Evolutionary conservation across 768 basidiomycete species (phyloP).

Genomic region (Collybia sp.): DNA sequence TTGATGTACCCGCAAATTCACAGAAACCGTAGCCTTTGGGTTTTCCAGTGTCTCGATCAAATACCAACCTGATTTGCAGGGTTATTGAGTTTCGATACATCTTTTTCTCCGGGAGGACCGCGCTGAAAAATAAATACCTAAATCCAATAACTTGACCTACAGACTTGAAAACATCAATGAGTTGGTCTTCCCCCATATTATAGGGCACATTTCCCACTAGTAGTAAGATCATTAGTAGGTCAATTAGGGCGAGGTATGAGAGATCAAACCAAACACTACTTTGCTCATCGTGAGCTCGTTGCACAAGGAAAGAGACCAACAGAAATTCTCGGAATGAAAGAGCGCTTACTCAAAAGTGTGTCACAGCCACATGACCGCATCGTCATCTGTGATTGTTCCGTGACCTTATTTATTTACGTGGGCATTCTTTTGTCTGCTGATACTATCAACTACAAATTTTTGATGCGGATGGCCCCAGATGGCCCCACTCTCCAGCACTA

Average conservation of each 20-base stretch:
- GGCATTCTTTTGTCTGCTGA: too few species aligned
- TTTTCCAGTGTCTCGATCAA: conserved; percentile 91
- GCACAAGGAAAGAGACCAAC: background rate
- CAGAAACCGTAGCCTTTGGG: conserved; percentile 93
- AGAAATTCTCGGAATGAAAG: too few species aligned
- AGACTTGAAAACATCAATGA: conserved; percentile 85
- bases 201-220: conserved; percentile 85
- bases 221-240: conserved; percentile 17
- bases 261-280: conserved; percentile 63
- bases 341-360: too few species aligned
- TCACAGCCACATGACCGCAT: too few species aligned
- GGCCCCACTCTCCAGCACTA: too few species aligned
- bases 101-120: background rate
- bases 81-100: background rate
- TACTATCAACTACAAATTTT: too few species aligned
- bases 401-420: too few species aligned
- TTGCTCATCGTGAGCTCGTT: conserved; percentile 48
- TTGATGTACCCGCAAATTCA: conserved; percentile 81
- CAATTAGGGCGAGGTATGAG: background rate
- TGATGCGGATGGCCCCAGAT: too few species aligned
- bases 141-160: conserved; percentile 89
- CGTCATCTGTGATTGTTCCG: too few species aligned
- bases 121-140: conserved; percentile 41
- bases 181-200: conserved; percentile 85
- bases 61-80: conserved; percentile 58